phyloP scores from a whole-genome alignment of 148 eudicot genomes.

The Euryodendron excelsum region DNA sequence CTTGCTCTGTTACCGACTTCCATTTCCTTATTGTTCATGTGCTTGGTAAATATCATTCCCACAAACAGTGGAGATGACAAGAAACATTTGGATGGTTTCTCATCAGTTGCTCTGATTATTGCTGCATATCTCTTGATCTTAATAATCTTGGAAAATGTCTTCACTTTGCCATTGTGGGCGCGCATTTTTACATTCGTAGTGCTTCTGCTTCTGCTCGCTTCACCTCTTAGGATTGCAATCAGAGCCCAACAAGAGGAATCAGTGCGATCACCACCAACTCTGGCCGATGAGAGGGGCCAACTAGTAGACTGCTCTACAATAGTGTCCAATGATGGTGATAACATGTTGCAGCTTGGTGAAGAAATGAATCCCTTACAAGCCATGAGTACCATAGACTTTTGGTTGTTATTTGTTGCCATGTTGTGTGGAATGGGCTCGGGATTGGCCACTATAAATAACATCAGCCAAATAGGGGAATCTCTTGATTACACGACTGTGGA shows the following conservation, averaged over 20 bases:
- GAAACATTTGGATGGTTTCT: constrained; percentile 63
- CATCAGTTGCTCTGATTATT: constrained; percentile 49
- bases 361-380: constrained; percentile 59
- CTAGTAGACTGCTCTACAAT: constrained; percentile 19
- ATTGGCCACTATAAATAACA: constrained; percentile 80
- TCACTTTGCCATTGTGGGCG: constrained; percentile 54
- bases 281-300: constrained; percentile 20
- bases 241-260: constrained; percentile 47
- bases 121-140: constrained; percentile 69
- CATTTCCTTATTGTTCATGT: constrained; percentile 61
- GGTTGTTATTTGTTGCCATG: constrained; percentile 83
- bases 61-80: constrained; percentile 46
- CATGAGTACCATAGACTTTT: constrained; percentile 58
- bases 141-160: constrained; percentile 57
- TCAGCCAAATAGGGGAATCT: constrained; percentile 87
- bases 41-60: constrained; percentile 44
- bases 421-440: constrained; percentile 94
- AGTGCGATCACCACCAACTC: constrained; percentile 17
- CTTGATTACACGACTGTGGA: constrained; percentile 53
- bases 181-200: constrained; percentile 33
- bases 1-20: constrained; percentile 69
- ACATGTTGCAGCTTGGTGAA: constrained; percentile 20
- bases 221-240: constrained; percentile 51
- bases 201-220: constrained; percentile 53
- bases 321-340: constrained; percentile 1